phyloP scores from a whole-genome alignment of 1,139 yeast species.

The Nakaseomyces delphensis region DNA sequence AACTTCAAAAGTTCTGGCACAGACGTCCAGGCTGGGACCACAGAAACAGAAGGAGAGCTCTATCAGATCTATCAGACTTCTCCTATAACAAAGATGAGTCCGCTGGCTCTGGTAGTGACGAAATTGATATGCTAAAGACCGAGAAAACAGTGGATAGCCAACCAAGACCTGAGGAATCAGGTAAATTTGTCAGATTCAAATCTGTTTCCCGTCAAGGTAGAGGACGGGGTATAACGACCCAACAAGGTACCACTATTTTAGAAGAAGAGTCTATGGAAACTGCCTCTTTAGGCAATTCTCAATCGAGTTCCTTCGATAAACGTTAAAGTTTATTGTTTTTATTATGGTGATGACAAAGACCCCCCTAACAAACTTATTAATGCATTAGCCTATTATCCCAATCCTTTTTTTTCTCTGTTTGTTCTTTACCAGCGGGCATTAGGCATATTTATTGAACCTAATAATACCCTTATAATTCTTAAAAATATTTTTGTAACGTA shows the following conservation, averaged over 20 bases:
- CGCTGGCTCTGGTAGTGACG: not conserved
- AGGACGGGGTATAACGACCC: constrained; percentile 14
- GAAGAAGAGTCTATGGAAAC: constrained; percentile 18
- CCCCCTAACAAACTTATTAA: too few species aligned
- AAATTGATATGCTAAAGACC: constrained; percentile 6
- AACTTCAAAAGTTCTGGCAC: constrained; percentile 22
- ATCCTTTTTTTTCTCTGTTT: too few species aligned
- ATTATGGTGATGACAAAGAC: constrained; percentile 5
- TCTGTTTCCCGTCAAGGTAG: constrained; percentile 8
- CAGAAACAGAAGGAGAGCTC: constrained; percentile 22
- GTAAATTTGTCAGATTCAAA: constrained; percentile 3
- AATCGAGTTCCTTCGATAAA: constrained; percentile 16
- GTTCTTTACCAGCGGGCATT: too few species aligned
- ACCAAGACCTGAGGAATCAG: constrained; percentile 2
- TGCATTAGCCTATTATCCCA: too few species aligned
- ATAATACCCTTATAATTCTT: too few species aligned
- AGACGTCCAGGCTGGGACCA: constrained; percentile 27
- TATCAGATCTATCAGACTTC: constrained; percentile 26
- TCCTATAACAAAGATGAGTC: constrained; percentile 22
- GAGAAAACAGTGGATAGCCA: constrained; percentile 13
- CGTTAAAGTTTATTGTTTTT: too few species aligned
- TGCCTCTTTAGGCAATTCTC: constrained; percentile 18
- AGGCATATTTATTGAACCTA: too few species aligned
- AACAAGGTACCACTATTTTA: constrained; percentile 21
- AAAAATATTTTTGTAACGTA: too few species aligned